Percentiles rank a stretch among this genome's conserved stretches.
These are phyloP conservation scores for Gomphus bonarii DNA, from an alignment of 1,284 basidiomycete species.

Conservation along the genomic window DNA sequence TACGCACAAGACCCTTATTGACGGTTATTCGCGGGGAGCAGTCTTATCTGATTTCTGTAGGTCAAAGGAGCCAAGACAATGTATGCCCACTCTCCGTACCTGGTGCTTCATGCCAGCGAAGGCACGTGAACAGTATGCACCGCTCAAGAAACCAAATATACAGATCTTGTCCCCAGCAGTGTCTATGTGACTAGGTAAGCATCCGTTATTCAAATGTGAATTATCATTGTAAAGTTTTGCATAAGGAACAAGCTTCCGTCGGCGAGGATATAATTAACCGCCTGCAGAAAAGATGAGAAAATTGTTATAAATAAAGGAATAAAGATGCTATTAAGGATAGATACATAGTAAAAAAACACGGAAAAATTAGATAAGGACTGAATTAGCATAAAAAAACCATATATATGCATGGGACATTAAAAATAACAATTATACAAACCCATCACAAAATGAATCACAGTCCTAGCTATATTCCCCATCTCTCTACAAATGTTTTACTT, in stretches of 20 bases:
- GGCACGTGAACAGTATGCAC: slow-evolving; percentile 46
- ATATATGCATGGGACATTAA: no score
- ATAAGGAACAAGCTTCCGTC: slow-evolving; percentile 48
- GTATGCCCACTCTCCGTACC: slow-evolving; percentile 8
- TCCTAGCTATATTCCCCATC: no score
- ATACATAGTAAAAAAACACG: no score
- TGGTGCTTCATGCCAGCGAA: slow-evolving; percentile 45
- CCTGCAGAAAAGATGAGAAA: background rate
- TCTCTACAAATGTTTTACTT: no score
- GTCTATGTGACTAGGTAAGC: slow-evolving; percentile 18
- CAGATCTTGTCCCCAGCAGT: slow-evolving; percentile 31
- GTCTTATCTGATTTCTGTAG: slow-evolving; percentile 23
- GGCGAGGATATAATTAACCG: background rate
- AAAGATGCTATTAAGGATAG: no score
- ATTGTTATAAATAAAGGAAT: no score
- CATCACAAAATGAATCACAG: no score
- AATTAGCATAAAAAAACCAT: no score
- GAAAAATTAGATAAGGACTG: no score
- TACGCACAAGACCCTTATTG: slow-evolving; percentile 63
- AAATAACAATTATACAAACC: no score
- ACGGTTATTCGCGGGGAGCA: slow-evolving; percentile 32
- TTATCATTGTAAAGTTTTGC: slow-evolving; percentile 36
- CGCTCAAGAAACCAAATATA: slow-evolving; percentile 42
- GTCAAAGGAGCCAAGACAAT: no score
- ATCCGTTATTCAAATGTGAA: background rate